These are phyloP conservation scores for Aspergillus nanangensis DNA, from an alignment of 495 filamentous ascomycete species.

Conservation along the genomic window DNA sequence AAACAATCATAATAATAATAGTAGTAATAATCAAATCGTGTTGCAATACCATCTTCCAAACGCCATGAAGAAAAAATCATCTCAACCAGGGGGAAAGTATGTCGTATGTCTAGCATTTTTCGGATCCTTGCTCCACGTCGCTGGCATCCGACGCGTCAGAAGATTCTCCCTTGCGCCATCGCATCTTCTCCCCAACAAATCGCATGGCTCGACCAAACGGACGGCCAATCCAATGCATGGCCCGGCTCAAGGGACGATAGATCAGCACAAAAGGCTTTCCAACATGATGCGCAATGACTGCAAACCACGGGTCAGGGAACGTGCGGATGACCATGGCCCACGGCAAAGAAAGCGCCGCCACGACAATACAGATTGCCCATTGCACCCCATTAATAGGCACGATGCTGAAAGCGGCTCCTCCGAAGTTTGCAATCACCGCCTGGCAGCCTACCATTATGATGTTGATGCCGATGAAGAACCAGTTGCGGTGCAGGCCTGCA, in stretches of 20 bases:
- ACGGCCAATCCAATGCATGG: not conserved
- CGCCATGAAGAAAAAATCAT: no score
- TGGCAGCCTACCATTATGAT: constrained; percentile 65
- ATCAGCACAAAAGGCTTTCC: constrained; percentile 5
- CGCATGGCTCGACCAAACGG: not conserved
- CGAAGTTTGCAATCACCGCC: constrained; percentile 66
- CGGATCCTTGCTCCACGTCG: not conserved
- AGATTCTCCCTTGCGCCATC: not conserved
- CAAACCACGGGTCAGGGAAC: constrained; percentile 41
- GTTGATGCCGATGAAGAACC: constrained; percentile 68
- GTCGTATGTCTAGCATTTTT: not conserved
- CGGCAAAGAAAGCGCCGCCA: constrained; percentile 63
- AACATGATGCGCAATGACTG: constrained; percentile 23
- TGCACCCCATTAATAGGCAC: constrained; percentile 53
- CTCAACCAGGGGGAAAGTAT: no score
- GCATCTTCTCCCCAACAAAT: not conserved
- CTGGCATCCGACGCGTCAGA: not conserved
- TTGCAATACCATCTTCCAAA: not conserved
- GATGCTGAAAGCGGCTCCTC: constrained; percentile 61
- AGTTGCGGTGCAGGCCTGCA: constrained; percentile 63
- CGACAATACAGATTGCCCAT: constrained; percentile 65
- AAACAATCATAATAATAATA: no score
- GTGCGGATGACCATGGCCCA: constrained; percentile 61
- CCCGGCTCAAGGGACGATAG: constrained; percentile 4
- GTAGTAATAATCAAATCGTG: no score